These are phyloP conservation scores for Exserohilum rostratum DNA, from an alignment of 2,329 filamentous ascomycete genomes.

Conservation along the genomic window DNA sequence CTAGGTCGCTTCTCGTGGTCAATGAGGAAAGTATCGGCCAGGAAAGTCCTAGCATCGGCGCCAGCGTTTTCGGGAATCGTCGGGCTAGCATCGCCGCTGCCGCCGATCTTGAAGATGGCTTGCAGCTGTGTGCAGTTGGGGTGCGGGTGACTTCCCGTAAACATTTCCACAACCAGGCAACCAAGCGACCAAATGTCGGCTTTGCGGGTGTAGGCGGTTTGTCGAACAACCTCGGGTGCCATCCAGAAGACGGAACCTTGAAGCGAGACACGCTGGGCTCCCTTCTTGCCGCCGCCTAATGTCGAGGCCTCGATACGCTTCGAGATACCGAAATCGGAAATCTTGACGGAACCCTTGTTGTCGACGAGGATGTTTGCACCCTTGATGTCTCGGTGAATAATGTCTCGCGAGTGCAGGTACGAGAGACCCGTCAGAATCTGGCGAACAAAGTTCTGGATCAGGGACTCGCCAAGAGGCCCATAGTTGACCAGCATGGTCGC, in stretches of 20 bases:
- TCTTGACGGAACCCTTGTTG: slow-evolving; percentile 98
- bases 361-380: slow-evolving; percentile 98
- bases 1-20: slow-evolving; percentile 91
- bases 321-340: slow-evolving; percentile 97
- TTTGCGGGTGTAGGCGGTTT: slow-evolving; percentile 97
- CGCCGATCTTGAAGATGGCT: slow-evolving; percentile 95
- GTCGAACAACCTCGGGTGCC: slow-evolving; percentile 97
- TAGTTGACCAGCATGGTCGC: slow-evolving; percentile 99
- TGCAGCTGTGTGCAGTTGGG: slow-evolving; percentile 96
- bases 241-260: slow-evolving; percentile 99
- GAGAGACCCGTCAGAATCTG: slow-evolving; percentile 92
- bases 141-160: slow-evolving; percentile 95
- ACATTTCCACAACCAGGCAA: slow-evolving; percentile 98
- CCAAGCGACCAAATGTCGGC: slow-evolving; percentile 98
- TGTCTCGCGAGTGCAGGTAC: slow-evolving; percentile 91
- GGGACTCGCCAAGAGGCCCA: slow-evolving; percentile 87
- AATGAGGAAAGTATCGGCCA: slow-evolving; percentile 90
- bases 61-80: slow-evolving; percentile 88
- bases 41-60: slow-evolving; percentile 80
- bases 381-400: slow-evolving; percentile 99
- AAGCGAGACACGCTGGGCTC: slow-evolving; percentile 68
- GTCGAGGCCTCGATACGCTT: slow-evolving; percentile 96
- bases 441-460: slow-evolving; percentile 94
- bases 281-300: slow-evolving; percentile 55
- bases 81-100: slow-evolving; percentile 82